Conservation (phyloP, 257 asterid species). For the Fraxinus excelsior region DNA sequence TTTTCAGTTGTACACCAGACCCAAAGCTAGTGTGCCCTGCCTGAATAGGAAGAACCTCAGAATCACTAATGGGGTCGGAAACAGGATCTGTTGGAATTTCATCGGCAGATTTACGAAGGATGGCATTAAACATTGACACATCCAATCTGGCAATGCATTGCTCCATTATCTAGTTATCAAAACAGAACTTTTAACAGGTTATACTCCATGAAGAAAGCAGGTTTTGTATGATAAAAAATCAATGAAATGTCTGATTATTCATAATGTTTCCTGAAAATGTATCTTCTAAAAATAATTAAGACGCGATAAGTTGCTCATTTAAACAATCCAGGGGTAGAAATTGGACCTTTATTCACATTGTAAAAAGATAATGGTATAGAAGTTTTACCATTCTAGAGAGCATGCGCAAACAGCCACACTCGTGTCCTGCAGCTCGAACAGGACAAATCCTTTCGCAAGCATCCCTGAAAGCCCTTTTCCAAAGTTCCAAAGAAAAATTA, state of each 20-base stretch:
- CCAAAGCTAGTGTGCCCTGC: slow-evolving; percentile 81
- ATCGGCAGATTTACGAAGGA: slow-evolving; percentile 75
- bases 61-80: slow-evolving; percentile 82
- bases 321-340: slow-evolving; percentile 5
- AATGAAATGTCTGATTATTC: not conserved
- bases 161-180: slow-evolving; percentile 11
- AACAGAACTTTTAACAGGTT: not conserved
- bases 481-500: slow-evolving; percentile 63
- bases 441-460: slow-evolving; percentile 89
- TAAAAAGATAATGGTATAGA: slow-evolving; percentile 12
- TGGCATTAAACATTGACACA: slow-evolving; percentile 86
- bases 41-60: slow-evolving; percentile 77
- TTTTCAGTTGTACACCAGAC: slow-evolving; percentile 88
- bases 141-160: slow-evolving; percentile 17
- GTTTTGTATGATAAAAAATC: not conserved
- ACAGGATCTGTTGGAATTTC: slow-evolving; percentile 89
- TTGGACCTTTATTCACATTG: not conserved
- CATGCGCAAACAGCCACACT: slow-evolving; percentile 77
- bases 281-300: not conserved
- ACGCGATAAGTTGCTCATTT: not conserved
- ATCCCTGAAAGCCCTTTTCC: slow-evolving; percentile 86
- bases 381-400: slow-evolving; percentile 72
- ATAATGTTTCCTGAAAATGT: not conserved
- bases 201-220: not conserved
- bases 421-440: slow-evolving; percentile 80